Evolutionary conservation across 225 moss, liverwort and hornwort genomes (phyloP).

Genomic region (Rhytidiadelphus loreus): DNA sequence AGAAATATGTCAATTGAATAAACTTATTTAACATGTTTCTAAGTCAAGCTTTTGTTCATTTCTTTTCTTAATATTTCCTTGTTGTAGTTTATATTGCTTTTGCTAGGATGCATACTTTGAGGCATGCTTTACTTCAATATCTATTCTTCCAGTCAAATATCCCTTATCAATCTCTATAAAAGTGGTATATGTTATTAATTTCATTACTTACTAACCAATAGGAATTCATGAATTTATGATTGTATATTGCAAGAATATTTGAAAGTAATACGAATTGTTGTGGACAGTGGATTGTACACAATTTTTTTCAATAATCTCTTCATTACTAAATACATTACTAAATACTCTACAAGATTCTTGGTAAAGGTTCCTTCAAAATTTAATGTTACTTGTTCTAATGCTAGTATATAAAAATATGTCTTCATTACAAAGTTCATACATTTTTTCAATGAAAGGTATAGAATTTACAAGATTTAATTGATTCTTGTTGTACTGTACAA

Average conservation of each 20-base stretch:
- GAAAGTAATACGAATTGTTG: neutral
- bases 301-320: neutral
- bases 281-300: accelerated
- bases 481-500: neutral
- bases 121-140: neutral
- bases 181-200: neutral
- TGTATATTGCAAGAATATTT: neutral
- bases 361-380: neutral
- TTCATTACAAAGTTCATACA: neutral
- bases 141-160: neutral
- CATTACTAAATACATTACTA: neutral
- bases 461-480: neutral
- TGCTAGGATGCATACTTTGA: neutral
- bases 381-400: neutral
- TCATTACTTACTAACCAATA: neutral
- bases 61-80: neutral
- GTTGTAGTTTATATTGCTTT: neutral
- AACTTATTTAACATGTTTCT: neutral
- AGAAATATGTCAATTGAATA: neutral
- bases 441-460: neutral
- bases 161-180: neutral
- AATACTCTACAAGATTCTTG: neutral
- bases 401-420: neutral
- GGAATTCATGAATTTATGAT: neutral
- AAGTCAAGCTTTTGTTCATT: neutral